Conservation (phyloP, 805 yeast genomes). For the Lipomyces mesembrius region DNA sequence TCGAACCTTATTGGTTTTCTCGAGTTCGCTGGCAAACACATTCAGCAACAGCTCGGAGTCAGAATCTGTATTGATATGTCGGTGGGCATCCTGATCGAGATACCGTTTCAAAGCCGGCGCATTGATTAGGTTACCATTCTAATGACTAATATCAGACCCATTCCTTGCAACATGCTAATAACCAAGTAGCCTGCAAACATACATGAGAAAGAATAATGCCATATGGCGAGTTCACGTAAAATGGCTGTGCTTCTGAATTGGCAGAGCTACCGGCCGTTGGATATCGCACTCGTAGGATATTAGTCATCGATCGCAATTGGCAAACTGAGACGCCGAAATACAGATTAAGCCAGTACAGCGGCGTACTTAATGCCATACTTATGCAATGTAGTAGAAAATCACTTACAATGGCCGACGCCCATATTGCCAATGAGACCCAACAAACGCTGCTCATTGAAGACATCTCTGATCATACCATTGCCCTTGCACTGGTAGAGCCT, state of each 20-base stretch:
- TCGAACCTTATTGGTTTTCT: constrained; percentile 88
- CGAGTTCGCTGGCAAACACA: constrained; percentile 89
- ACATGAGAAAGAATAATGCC: constrained; percentile 84
- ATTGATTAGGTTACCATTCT: constrained; percentile 87
- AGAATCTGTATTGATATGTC: constrained; percentile 96
- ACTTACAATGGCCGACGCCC: constrained; percentile 79
- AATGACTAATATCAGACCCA: neutral
- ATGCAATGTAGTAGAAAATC: neutral
- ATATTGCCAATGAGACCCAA: constrained; percentile 82
- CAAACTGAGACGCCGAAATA: neutral
- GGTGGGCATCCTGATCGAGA: constrained; percentile 91
- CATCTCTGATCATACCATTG: constrained; percentile 98
- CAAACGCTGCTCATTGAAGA: constrained; percentile 84
- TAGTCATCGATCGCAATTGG: neutral
- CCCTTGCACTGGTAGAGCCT: constrained; percentile 97
- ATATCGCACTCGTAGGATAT: constrained; percentile 60
- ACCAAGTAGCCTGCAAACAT: neutral
- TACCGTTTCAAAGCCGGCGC: constrained; percentile 74
- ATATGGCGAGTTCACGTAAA: constrained; percentile 95
- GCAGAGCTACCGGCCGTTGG: constrained; percentile 98
- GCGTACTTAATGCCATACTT: neutral
- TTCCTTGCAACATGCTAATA: neutral
- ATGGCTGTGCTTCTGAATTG: constrained; percentile 97
- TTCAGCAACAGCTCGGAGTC: constrained; percentile 91
- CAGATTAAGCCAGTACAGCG: neutral